These are phyloP conservation scores for Lecanicillium sp. DNA, from an alignment of 2,329 filamentous ascomycete genomes.

Conservation along the genomic window DNA sequence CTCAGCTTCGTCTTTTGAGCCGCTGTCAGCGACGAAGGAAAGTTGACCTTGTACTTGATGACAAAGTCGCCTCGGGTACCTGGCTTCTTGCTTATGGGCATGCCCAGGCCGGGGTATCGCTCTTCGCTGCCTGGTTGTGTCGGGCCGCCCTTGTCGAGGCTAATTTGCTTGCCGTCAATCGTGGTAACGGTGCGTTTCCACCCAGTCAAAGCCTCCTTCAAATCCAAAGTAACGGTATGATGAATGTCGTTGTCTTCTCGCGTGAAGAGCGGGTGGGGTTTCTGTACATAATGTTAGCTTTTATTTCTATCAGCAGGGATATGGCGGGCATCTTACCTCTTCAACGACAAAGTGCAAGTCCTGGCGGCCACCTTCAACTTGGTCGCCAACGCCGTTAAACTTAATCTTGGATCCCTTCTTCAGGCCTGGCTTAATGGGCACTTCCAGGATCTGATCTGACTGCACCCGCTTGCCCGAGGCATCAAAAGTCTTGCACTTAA, in stretches of 20 bases:
- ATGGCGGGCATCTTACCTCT: conserved; percentile 59
- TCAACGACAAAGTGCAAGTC: conserved; percentile 92
- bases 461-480: conserved; percentile 74
- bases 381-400: conserved; percentile 94
- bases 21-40: conserved; percentile 69
- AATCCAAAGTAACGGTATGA: conserved; percentile 68
- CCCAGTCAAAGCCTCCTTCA: conserved; percentile 91
- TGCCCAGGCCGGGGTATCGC: conserved; percentile 76
- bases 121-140: conserved; percentile 81
- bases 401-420: conserved; percentile 99
- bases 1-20: conserved; percentile 74
- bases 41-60: conserved; percentile 86
- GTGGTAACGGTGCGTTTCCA: conserved; percentile 90
- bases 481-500: conserved; percentile 94
- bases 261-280: conserved; percentile 75
- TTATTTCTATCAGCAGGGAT: background rate
- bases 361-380: conserved; percentile 91
- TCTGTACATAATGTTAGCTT: conserved; percentile 51
- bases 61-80: conserved; percentile 79
- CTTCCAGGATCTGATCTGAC: conserved; percentile 85
- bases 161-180: conserved; percentile 83
- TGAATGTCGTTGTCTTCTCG: conserved; percentile 85
- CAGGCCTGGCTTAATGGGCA: conserved; percentile 90
- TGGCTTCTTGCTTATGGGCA: conserved; percentile 90
- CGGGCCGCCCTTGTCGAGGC: conserved; percentile 71